phyloP scores from a whole-genome alignment of 2,329 filamentous ascomycete species.

The Podosphaera aphanis region DNA sequence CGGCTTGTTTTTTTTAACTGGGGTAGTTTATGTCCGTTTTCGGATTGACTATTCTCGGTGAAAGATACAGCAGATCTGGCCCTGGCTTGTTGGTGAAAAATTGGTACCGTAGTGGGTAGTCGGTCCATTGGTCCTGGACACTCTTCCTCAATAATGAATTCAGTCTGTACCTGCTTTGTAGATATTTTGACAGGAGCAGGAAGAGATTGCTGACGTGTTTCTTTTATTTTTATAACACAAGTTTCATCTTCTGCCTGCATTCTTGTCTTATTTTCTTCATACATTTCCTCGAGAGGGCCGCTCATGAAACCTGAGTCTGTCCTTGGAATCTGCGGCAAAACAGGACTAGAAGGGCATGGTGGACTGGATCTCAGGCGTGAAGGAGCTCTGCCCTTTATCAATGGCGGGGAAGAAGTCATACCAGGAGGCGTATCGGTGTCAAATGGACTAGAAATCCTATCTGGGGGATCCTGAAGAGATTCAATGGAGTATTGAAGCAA shows the following conservation, averaged over 20 bases:
- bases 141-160: conserved; percentile 16
- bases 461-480: conserved; percentile 23
- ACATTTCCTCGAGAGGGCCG: conserved; percentile 33
- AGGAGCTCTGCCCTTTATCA: conserved; percentile 37
- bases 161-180: conserved; percentile 4
- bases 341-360: conserved; percentile 38
- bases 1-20: conserved; percentile 6
- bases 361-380: conserved; percentile 62
- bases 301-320: conserved; percentile 70
- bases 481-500: conserved; percentile 18
- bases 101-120: conserved; percentile 17
- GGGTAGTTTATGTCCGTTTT: conserved; percentile 13
- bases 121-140: conserved; percentile 20
- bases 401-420: conserved; percentile 75
- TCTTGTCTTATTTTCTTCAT: conserved; percentile 30
- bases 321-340: conserved; percentile 31
- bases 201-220: background rate
- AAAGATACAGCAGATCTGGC: conserved; percentile 16
- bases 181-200: background rate
- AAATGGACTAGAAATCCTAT: conserved; percentile 23
- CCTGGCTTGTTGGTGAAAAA: conserved; percentile 8
- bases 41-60: conserved; percentile 11
- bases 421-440: conserved; percentile 45
- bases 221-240: background rate
- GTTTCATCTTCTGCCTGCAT: conserved; percentile 6